phyloP scores from a whole-genome alignment of 148 eudicot species.

The Nepenthes gracilis region DNA sequence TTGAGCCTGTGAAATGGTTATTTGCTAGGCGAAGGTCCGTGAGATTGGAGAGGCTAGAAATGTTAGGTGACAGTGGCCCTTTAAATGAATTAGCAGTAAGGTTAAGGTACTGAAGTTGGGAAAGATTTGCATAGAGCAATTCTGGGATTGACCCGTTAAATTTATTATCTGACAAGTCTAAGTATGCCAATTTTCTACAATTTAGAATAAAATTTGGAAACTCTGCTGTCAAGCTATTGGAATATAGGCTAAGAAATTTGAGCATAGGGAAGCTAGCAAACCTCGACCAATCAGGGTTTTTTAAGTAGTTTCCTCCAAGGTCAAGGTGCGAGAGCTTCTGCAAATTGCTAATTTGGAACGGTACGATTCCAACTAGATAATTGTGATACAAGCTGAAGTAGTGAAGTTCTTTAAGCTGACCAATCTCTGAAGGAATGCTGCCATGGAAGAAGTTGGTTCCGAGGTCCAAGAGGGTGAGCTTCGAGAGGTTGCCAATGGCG shows the following conservation, averaged over 20 bases:
- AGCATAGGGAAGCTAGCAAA: slow-evolving; percentile 12
- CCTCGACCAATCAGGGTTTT: slow-evolving; percentile 11
- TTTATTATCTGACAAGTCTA: too few species aligned
- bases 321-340: slow-evolving; percentile 8
- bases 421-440: slow-evolving; percentile 1
- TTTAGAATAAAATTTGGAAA: slow-evolving; percentile 16
- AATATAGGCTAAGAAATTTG: slow-evolving; percentile 10
- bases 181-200: slow-evolving; percentile 6
- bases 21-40: too few species aligned
- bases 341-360: slow-evolving; percentile 14
- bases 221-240: slow-evolving; percentile 8
- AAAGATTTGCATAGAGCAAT: too few species aligned
- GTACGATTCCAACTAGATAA: slow-evolving; percentile 2
- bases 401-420: background rate
- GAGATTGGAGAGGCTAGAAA: too few species aligned
- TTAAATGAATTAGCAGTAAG: too few species aligned
- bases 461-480: slow-evolving; percentile 13
- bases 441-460: slow-evolving; percentile 13
- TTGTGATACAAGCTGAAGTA: slow-evolving; percentile 1
- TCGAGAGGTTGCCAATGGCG: slow-evolving; percentile 10
- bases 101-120: too few species aligned
- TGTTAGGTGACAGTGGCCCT: too few species aligned
- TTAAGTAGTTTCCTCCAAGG: slow-evolving; percentile 19
- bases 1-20: too few species aligned
- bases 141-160: too few species aligned